A percentile compares a stretch with the other conserved stretches of the same genome.
Conservation (phyloP, 805 yeast genomes). For the Candida vartiovaarae region DNA sequence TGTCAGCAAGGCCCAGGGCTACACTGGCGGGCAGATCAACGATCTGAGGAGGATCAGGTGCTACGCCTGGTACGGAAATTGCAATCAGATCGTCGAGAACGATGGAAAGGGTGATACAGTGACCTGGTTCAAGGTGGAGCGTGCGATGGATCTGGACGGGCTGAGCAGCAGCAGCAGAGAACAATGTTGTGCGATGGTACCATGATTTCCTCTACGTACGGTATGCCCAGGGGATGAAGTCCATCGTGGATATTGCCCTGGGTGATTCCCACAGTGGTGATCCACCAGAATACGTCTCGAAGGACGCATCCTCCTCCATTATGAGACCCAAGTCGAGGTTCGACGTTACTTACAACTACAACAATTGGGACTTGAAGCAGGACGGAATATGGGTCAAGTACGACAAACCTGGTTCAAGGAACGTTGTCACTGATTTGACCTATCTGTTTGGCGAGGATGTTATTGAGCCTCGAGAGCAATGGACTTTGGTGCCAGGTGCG, state of each 20-base stretch:
- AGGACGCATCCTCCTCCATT: slow-evolving; percentile 27
- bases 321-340: slow-evolving; percentile 22
- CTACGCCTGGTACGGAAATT: slow-evolving; percentile 25
- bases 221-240: slow-evolving; percentile 15
- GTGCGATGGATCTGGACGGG: slow-evolving; percentile 19
- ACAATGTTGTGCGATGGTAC: slow-evolving; percentile 14
- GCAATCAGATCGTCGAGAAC: slow-evolving; percentile 21
- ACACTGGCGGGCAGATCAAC: slow-evolving; percentile 25
- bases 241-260: slow-evolving; percentile 40
- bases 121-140: slow-evolving; percentile 23
- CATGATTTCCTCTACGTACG: slow-evolving; percentile 25
- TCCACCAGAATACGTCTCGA: slow-evolving; percentile 30
- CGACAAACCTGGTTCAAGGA: slow-evolving; percentile 27
- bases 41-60: slow-evolving; percentile 25
- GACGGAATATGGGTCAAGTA: slow-evolving; percentile 55
- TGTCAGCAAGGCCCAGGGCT: slow-evolving; percentile 13
- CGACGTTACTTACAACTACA: slow-evolving; percentile 14
- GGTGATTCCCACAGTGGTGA: slow-evolving; percentile 26
- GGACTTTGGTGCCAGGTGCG: slow-evolving; percentile 32
- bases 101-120: slow-evolving; percentile 4
- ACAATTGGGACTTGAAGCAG: slow-evolving; percentile 37
- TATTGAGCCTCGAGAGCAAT: slow-evolving; percentile 52
- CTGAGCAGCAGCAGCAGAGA: slow-evolving; percentile 3
- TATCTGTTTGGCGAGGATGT: slow-evolving; percentile 48
- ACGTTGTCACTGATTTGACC: slow-evolving; percentile 40